Evolutionary conservation across 108 stramenopile species (phyloP).

Genomic region (Conticribra weissflogii): DNA sequence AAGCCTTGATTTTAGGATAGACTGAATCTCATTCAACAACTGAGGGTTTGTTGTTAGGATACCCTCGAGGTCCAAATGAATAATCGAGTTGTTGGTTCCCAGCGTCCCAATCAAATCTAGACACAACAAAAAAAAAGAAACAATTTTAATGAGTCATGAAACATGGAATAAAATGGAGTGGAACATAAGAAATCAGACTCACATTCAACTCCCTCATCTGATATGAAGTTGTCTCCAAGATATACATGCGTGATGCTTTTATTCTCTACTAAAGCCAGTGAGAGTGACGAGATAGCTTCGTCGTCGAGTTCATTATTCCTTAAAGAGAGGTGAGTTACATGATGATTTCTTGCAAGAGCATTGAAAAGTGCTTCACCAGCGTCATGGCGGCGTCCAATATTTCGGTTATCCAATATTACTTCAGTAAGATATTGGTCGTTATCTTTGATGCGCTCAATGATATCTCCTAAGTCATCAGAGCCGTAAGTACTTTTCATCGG

Average conservation of each 20-base stretch:
- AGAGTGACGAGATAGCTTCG: slow-evolving; percentile 18
- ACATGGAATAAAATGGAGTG: not conserved
- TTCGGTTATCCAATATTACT: slow-evolving; percentile 25
- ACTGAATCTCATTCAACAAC: slow-evolving; percentile 13
- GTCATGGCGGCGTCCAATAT: slow-evolving; percentile 11
- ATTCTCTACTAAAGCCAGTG: slow-evolving; percentile 30
- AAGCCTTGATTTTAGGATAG: slow-evolving; percentile 14
- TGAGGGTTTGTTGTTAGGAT: slow-evolving; percentile 15
- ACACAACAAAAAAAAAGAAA: slow-evolving; percentile 1
- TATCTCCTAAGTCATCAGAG: slow-evolving; percentile 21
- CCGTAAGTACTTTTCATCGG: not conserved
- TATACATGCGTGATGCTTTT: slow-evolving; percentile 20
- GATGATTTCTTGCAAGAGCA: slow-evolving; percentile 14
- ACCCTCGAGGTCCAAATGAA: slow-evolving; percentile 19
- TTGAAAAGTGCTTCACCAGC: slow-evolving; percentile 24
- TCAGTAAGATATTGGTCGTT: slow-evolving; percentile 30
- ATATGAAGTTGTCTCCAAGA: slow-evolving; percentile 31
- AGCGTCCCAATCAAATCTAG: slow-evolving; percentile 20
- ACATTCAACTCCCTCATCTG: slow-evolving; percentile 40
- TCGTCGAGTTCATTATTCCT: slow-evolving; percentile 30
- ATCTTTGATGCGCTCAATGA: slow-evolving; percentile 15
- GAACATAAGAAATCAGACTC: not conserved
- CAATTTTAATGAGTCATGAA: no score
- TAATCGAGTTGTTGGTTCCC: slow-evolving; percentile 26
- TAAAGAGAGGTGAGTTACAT: slow-evolving; percentile 27